Evolutionary conservation across 495 filamentous ascomycete species (phyloP), one percentile per base, ranked within the genome.

Genomic region (Staphylotrichum tortipilum): DNA sequence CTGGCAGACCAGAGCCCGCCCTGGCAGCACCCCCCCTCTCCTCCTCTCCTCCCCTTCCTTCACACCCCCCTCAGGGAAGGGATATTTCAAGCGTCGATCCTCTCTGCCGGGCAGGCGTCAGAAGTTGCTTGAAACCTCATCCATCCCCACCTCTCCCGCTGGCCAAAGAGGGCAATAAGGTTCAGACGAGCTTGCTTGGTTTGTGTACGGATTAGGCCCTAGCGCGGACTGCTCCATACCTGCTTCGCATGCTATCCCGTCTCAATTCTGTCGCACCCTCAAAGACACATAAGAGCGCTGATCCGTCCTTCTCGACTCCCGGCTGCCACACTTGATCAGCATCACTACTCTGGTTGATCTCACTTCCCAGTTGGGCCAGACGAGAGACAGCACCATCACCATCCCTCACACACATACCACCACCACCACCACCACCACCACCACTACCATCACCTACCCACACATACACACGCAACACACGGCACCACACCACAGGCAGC

Each of bases 281-380:
- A 64, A 65, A 67, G 68, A 74, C 73, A 85, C 81, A 81, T 85
- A 86, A 84, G 79, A 77, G 75, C 79, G 83, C 79, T 82, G 82
- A 86, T 86, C 83, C 80, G 77, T 74, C 77, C 75, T 77, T 61
- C 64, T 54, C 58, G 64, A 66, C 61, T 38, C 51, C 39, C 66
- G 56, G 62, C 68, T 67, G 46, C 50, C 44, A 54, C 47, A 50
- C 44, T 31, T 43, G 34, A 45, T 45, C 49, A 52, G 24, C 31
- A 52, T 36, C 36, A n/a, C 28, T 43, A 29, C 41, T 47, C 29
- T 36, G 15, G 41, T 12, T 48, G 24, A 46, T 50, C 35, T 50
- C 47, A 50, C 35, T 47, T 49, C 47, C 47, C 44, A 24, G 37
- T 37, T 33, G n/a, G 47, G 50, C 37, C 29, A 24, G 55, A 48